Evolutionary conservation across 169 alveolate genomes (phyloP).

Genomic region (Eimeria maxima): DNA sequence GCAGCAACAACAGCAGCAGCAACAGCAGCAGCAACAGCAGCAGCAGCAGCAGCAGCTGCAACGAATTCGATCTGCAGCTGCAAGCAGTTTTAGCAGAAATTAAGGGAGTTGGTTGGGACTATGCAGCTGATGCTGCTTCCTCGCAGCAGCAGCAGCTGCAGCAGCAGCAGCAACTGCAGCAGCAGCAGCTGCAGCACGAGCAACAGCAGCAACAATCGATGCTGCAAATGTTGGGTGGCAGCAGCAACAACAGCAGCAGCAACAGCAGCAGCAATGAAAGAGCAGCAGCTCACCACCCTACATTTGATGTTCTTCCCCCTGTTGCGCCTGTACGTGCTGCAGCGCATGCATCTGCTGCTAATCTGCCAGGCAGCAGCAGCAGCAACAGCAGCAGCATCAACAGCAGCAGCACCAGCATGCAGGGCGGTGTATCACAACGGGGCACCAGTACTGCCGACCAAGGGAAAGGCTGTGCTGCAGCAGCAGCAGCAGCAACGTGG

Average conservation of each 20-base stretch:
- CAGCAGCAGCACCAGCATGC: not conserved
- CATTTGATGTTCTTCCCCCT: not conserved
- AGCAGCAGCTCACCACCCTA: not conserved
- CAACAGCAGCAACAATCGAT: conserved; percentile 8
- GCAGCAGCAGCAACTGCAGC: conserved; percentile 41
- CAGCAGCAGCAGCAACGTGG: not conserved
- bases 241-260: conserved; percentile 10
- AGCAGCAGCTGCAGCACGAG: conserved; percentile 14
- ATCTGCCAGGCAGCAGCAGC: no score
- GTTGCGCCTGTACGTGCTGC: not conserved
- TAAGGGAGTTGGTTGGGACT: conserved; percentile 21
- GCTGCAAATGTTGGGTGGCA: no score
- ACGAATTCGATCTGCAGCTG: conserved; percentile 19
- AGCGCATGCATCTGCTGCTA: not conserved
- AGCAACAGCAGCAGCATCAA: conserved; percentile 9
- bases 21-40: no score
- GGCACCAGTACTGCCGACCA: not conserved
- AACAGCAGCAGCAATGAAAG: conserved; percentile 24
- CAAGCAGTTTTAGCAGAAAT: conserved; percentile 3
- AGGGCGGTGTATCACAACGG: not conserved
- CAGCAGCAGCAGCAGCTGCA: no score
- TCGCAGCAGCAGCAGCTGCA: conserved; percentile 21
- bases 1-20: no score
- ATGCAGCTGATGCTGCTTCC: not conserved
- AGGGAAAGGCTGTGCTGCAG: no score